phyloP scores from a whole-genome alignment of 2,329 filamentous ascomycete genomes.

The Nemania diffusa region DNA sequence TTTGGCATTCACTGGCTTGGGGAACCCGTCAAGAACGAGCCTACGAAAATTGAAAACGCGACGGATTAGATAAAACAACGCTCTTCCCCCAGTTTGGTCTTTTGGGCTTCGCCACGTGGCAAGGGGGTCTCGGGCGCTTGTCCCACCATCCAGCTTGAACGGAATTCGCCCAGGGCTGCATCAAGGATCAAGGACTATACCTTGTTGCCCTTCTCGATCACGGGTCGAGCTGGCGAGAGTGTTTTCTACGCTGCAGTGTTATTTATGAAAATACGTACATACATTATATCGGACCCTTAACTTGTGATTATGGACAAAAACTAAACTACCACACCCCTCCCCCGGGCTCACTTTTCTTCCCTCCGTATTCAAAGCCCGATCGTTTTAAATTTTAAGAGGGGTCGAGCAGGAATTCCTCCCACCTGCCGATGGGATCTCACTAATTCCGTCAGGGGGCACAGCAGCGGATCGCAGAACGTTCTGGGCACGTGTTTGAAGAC shows the following conservation, averaged over 20 bases:
- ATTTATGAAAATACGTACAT: too few relatives aligned
- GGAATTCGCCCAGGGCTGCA: constrained; percentile 51
- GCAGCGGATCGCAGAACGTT: constrained; percentile 48
- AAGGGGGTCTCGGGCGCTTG: constrained; percentile 40
- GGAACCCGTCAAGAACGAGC: neutral
- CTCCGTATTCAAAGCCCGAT: neutral
- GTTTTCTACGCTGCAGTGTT: neutral
- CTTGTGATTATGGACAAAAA: too few relatives aligned
- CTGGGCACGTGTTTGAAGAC: constrained; percentile 49
- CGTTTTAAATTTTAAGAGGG: neutral
- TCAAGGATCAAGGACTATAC: constrained; percentile 33
- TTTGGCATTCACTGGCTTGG: neutral
- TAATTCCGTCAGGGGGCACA: constrained; percentile 49
- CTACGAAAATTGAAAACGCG: neutral
- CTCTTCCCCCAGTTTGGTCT: constrained; percentile 50
- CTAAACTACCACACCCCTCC: too few relatives aligned
- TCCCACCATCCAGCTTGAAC: constrained; percentile 46
- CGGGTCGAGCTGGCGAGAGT: neutral
- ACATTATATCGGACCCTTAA: too few relatives aligned
- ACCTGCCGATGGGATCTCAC: constrained; percentile 43
- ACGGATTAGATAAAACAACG: neutral
- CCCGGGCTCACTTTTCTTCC: neutral
- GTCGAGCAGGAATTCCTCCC: neutral
- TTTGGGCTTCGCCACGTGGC: constrained; percentile 54
- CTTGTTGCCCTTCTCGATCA: neutral